Conservation (phyloP, 2,329 filamentous ascomycete genomes). For the Aspergillus terreus region DNA sequence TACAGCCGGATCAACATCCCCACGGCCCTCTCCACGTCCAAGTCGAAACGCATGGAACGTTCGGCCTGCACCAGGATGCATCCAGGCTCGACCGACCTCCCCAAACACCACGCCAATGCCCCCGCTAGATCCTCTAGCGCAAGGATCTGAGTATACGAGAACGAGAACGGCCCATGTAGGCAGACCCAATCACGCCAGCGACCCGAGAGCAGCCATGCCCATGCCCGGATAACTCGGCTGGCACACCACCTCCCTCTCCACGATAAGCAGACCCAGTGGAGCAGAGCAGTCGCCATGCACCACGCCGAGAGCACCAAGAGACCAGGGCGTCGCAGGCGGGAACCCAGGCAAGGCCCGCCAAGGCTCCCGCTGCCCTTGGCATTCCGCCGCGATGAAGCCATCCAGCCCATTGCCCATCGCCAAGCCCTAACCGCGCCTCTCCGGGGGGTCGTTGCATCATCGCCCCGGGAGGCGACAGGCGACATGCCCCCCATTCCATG, state of each 20-base stretch:
- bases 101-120: slow-evolving; percentile 15
- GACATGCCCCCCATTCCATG: neutral
- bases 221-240: slow-evolving; percentile 16
- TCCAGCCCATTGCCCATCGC: slow-evolving; percentile 1
- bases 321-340: slow-evolving; percentile 8
- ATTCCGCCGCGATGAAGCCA: slow-evolving; percentile 15
- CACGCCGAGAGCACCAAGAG: slow-evolving; percentile 3
- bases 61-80: neutral
- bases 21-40: neutral
- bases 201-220: no score
- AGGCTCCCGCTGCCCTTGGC: slow-evolving; percentile 20
- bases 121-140: neutral
- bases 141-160: slow-evolving; percentile 5
- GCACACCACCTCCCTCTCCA: neutral
- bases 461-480: neutral
- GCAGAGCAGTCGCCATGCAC: neutral
- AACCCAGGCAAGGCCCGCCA: slow-evolving; percentile 12
- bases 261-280: neutral
- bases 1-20: neutral
- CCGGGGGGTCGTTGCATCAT: slow-evolving; percentile 4
- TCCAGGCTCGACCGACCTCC: no score
- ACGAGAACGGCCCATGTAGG: neutral
- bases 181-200: no score
- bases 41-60: slow-evolving; percentile 9
- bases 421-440: slow-evolving; percentile 6